These are phyloP conservation scores for Aspergillus bridgeri DNA, from an alignment of 495 filamentous ascomycete genomes.

Conservation along the genomic window DNA sequence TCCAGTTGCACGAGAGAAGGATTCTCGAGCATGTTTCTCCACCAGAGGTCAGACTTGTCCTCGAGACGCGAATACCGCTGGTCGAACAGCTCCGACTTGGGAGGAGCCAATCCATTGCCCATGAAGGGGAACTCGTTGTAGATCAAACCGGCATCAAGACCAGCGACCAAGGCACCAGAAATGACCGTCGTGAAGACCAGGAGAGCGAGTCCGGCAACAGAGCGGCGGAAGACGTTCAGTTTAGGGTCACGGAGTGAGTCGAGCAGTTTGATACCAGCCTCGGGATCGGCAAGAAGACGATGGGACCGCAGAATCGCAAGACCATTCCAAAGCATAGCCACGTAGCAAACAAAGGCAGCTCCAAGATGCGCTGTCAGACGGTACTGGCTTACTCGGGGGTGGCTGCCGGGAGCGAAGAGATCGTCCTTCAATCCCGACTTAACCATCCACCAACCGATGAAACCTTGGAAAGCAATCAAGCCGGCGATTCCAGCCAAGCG, in stretches of 20 bases:
- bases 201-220: slow-evolving; percentile 64
- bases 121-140: slow-evolving; percentile 98
- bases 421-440: slow-evolving; percentile 93
- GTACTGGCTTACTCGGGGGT: slow-evolving; percentile 93
- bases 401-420: slow-evolving; percentile 82
- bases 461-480: slow-evolving; percentile 91
- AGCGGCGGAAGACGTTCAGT: slow-evolving; percentile 68
- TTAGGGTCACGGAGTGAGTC: slow-evolving; percentile 58
- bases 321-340: slow-evolving; percentile 91
- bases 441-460: slow-evolving; percentile 99
- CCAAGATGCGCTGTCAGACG: slow-evolving; percentile 85
- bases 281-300: slow-evolving; percentile 60
- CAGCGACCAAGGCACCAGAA: slow-evolving; percentile 90
- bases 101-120: slow-evolving; percentile 79
- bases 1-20: slow-evolving; percentile 91
- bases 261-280: slow-evolving; percentile 52
- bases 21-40: slow-evolving; percentile 97
- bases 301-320: slow-evolving; percentile 76
- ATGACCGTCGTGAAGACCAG: slow-evolving; percentile 88
- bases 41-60: slow-evolving; percentile 79
- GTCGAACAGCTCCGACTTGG: slow-evolving; percentile 75
- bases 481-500: slow-evolving; percentile 79
- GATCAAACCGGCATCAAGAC: slow-evolving; percentile 91
- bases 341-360: slow-evolving; percentile 85
- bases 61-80: slow-evolving; percentile 77